Conservation (phyloP, 2,329 filamentous ascomycete genomes). For the Aspergillus piperis region DNA sequence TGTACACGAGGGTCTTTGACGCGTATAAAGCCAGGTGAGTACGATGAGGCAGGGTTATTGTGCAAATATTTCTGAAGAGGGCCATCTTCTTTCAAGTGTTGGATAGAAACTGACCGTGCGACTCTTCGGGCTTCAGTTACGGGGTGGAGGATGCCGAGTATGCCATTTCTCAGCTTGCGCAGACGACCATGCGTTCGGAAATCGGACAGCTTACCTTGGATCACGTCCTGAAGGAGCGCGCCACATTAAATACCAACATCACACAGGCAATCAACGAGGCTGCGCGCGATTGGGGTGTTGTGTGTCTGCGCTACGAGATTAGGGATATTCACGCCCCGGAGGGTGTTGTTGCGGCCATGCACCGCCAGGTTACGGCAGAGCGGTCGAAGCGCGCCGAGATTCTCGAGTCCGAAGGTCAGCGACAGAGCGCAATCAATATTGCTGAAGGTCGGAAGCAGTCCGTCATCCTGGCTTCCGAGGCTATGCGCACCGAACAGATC, state of each 20-base stretch:
- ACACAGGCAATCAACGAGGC: constrained; percentile 99
- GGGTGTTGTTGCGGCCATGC: constrained; percentile 95
- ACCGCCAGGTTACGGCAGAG: constrained; percentile 95
- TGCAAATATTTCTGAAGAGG: not conserved
- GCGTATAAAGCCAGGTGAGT: constrained; percentile 91
- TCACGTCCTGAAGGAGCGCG: constrained; percentile 95
- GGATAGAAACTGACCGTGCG: not conserved
- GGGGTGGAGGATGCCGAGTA: constrained; percentile 98
- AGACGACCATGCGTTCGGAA: constrained; percentile 98
- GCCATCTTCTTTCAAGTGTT: not conserved
- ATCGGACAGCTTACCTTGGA: constrained; percentile 96
- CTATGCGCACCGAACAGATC: constrained; percentile 84
- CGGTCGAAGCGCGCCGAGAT: constrained; percentile 97
- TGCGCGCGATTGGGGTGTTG: constrained; percentile 93
- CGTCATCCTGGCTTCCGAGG: constrained; percentile 94
- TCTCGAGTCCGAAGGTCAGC: constrained; percentile 92
- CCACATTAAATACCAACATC: constrained; percentile 95
- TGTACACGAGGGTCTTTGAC: constrained; percentile 96
- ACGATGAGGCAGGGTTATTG: not conserved
- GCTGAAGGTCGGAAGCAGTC: constrained; percentile 96
- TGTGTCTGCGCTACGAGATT: constrained; percentile 96
- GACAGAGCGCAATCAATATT: constrained; percentile 97
- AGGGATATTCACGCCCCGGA: constrained; percentile 95
- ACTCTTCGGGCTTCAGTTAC: constrained; percentile 62
- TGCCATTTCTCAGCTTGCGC: constrained; percentile 94